Evolutionary conservation across 306 rosid species (phyloP).

Genomic region (Quercus dentata): DNA sequence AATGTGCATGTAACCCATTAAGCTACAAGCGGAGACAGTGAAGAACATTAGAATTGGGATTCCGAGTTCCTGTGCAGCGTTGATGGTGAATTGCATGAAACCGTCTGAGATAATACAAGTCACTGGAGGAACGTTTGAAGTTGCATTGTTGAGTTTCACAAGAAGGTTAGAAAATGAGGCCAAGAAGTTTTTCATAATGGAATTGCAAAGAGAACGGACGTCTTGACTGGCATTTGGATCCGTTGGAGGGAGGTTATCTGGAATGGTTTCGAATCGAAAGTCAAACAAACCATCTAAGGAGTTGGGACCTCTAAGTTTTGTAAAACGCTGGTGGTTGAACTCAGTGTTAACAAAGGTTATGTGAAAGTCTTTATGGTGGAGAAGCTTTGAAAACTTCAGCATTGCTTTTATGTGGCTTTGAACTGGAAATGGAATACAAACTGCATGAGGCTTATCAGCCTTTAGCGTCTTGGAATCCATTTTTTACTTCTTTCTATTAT

Average conservation of each 20-base stretch:
- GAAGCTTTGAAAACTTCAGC: too few relatives aligned
- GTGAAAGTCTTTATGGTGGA: too few relatives aligned
- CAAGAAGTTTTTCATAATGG: neutral
- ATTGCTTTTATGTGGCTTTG: too few relatives aligned
- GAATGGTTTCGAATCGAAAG: neutral
- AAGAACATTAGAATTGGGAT: neutral
- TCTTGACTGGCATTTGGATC: neutral
- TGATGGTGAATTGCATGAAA: neutral
- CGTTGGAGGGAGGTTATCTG: neutral
- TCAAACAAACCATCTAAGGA: neutral
- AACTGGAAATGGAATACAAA: neutral
- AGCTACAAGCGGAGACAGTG: neutral
- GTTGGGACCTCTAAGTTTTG: neutral
- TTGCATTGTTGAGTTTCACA: neutral
- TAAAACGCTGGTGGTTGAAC: neutral
- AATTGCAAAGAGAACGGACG: neutral
- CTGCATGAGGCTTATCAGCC: neutral
- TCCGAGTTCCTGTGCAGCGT: neutral
- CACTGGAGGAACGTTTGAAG: neutral
- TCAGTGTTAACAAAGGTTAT: too few relatives aligned
- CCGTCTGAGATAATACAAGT: neutral
- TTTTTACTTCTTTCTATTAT: too few relatives aligned
- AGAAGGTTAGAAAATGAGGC: slow-evolving; percentile 2
- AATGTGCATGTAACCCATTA: neutral
- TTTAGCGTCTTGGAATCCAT: too few relatives aligned